Conservation (phyloP, 352 stramenopile genomes). For the Phytophthora podocarpi region DNA sequence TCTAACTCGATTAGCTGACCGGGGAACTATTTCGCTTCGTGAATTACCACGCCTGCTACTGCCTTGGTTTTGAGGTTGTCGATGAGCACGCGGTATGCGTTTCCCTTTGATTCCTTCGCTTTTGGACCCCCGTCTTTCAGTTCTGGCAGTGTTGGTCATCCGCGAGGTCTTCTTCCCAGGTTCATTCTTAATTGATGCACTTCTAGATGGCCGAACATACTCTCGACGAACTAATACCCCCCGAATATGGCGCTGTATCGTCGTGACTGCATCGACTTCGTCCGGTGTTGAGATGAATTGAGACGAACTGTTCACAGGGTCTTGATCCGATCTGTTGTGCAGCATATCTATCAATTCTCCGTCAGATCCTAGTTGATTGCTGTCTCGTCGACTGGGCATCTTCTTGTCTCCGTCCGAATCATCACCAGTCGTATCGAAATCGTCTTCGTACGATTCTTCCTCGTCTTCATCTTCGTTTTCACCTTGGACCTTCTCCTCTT, state of each 20-base stretch:
- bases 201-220: neutral
- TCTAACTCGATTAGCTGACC: neutral
- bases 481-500: neutral
- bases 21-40: neutral
- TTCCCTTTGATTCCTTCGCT: constrained; percentile 1
- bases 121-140: neutral
- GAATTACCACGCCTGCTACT: neutral
- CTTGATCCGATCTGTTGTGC: constrained; percentile 18
- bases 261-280: constrained; percentile 26
- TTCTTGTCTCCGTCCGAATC: constrained; percentile 8
- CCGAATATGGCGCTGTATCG: constrained; percentile 37
- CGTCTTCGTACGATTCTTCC: constrained; percentile 51
- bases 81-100: constrained; percentile 1
- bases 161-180: neutral
- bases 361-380: constrained; percentile 27
- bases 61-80: constrained; percentile 5
- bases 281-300: neutral
- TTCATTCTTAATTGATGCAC: neutral
- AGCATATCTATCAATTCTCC: constrained; percentile 54
- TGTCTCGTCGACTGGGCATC: constrained; percentile 12
- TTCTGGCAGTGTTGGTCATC: neutral
- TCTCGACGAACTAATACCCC: constrained; percentile 11
- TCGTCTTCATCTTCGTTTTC: constrained; percentile 5
- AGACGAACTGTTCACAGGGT: neutral
- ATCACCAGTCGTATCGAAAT: constrained; percentile 40